Evolutionary conservation across 2,329 filamentous ascomycete species (phyloP), one percentile per base, ranked within the genome.

Genomic region (Neocatenulostroma microsporum): DNA sequence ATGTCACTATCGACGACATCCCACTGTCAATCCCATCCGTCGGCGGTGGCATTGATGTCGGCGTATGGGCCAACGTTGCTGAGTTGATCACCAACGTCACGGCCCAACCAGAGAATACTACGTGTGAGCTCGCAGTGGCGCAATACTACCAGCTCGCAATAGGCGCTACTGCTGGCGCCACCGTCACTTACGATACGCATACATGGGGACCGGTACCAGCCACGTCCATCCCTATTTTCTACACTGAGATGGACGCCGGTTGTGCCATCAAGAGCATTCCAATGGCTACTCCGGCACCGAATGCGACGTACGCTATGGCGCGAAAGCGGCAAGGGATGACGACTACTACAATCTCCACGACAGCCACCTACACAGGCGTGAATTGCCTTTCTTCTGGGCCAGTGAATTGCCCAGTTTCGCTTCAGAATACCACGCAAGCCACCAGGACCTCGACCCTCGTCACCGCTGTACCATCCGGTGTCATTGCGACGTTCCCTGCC

Each of bases 71-170:
- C 19, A 63, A 76, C 42, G 48, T 78, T 4, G 73, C 71, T 19
- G 66, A 76, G 35, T 69, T 78, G 43, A 60, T 58, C 9, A 71
- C 72, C 10, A 73, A 71, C 41, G 53, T 77, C 24, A 73, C 71
- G 0, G 55, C 55, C 3, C 44, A 50, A 0, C 48, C 61, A 3
- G 49, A 52, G 1, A 53, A 59, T 1, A 51, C 59, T 18, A 55
- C 62, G 1, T 76, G 74, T 42, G 41, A 57, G 2, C 39, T 77
- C 4, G 56, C 55, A 8, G 64, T 73, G 4, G 57, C 66, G 8
- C 66, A 77, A 43, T 58, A 62, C 2, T 78, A 74, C 49, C 50
- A 53, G 3, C 49, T 78, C 10, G 73, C 64, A 0, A 44, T 78
- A 0, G 74, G 74, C 11, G 74, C 70, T 4, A 62, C 60, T 1